These are phyloP conservation scores for Heterobasidion irregulare DNA, from an alignment of 1,284 basidiomycete species.

Conservation along the genomic window DNA sequence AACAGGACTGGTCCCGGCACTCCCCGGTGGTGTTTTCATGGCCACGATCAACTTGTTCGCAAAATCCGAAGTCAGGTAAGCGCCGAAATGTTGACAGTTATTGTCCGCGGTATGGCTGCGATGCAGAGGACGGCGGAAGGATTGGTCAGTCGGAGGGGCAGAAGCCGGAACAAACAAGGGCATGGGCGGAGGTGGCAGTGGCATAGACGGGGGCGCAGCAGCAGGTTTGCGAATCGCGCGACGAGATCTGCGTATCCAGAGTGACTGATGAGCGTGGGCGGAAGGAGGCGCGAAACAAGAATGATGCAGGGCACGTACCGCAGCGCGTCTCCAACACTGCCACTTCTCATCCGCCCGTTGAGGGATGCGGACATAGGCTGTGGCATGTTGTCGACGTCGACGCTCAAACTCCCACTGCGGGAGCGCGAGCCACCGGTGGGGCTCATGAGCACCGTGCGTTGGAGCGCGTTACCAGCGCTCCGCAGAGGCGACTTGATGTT, in stretches of 20 bases:
- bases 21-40: constrained; percentile 2
- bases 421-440: constrained; percentile 20
- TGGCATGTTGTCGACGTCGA: constrained; percentile 18
- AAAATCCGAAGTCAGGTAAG: constrained; percentile 2
- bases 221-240: constrained; percentile 21
- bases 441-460: constrained; percentile 29
- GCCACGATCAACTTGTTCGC: constrained; percentile 1
- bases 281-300: neutral
- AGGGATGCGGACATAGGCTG: constrained; percentile 18
- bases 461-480: constrained; percentile 35
- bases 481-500: constrained; percentile 42
- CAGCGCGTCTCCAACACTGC: constrained; percentile 29
- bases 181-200: constrained; percentile 22
- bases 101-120: constrained; percentile 11
- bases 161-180: constrained; percentile 8
- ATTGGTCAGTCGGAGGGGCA: constrained; percentile 1
- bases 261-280: constrained; percentile 2
- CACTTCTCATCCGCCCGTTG: constrained; percentile 38
- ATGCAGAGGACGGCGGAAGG: constrained; percentile 17
- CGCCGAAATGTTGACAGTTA: neutral
- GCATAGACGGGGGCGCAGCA: constrained; percentile 21
- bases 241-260: constrained; percentile 17
- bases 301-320: constrained; percentile 22
- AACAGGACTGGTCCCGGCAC: constrained; percentile 3
- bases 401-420: constrained; percentile 33